Evolutionary conservation across 345 rosid species (phyloP).

Genomic region (Cardamine chenopodiifolia): DNA sequence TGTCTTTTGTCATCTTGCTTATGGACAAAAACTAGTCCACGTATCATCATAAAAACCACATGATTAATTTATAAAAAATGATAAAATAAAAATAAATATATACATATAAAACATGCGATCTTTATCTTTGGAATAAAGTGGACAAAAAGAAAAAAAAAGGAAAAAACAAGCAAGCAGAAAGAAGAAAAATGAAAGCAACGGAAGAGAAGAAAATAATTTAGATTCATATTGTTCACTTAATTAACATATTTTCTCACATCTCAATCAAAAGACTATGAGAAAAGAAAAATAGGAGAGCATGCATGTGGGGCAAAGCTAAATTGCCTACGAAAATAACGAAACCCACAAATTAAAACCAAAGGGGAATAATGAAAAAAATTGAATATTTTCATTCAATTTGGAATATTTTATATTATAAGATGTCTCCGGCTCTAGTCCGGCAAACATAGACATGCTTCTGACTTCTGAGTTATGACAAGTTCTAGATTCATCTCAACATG

Average conservation of each 20-base stretch:
- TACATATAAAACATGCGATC: background rate
- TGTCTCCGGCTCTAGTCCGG: slow-evolving; percentile 4
- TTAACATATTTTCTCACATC: slow-evolving; percentile 21
- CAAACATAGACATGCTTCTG: slow-evolving; percentile 1
- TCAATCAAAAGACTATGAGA: background rate
- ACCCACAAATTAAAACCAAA: background rate
- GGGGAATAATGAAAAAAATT: background rate
- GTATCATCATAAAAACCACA: background rate
- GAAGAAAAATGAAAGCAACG: slow-evolving; percentile 39
- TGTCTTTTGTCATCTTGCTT: slow-evolving; percentile 3
- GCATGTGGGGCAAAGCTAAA: slow-evolving; percentile 9
- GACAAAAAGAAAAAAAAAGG: background rate
- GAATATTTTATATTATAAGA: slow-evolving; percentile 6
- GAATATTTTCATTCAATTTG: background rate
- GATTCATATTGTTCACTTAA: slow-evolving; percentile 14
- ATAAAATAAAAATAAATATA: background rate
- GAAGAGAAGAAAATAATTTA: slow-evolving; percentile 1
- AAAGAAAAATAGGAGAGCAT: background rate
- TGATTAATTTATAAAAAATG: background rate
- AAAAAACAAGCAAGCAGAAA: slow-evolving; percentile 28
- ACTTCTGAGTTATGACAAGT: background rate
- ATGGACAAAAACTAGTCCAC: slow-evolving; percentile 24
- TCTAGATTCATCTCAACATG: background rate
- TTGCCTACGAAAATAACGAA: slow-evolving; percentile 3
- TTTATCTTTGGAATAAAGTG: slow-evolving; percentile 39